Conservation (phyloP, 306 rosid genomes). For the Casuarina cunninghamiana region DNA sequence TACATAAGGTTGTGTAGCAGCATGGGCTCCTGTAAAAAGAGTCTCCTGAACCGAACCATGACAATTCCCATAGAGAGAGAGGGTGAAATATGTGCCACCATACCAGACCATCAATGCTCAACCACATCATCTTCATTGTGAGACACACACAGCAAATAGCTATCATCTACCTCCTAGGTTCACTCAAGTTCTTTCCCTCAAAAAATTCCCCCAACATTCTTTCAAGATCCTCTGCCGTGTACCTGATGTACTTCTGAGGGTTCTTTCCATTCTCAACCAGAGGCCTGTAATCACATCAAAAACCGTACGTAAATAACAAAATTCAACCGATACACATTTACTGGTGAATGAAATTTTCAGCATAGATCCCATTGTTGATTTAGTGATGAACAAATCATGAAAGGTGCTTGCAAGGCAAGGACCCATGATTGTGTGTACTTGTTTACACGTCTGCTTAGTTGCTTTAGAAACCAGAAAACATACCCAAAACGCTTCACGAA, state of each 20-base stretch:
- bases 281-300: constrained; percentile 47
- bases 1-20: not conserved
- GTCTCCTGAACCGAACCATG: not conserved
- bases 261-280: constrained; percentile 84
- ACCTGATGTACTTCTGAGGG: constrained; percentile 83
- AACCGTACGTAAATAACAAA: constrained; percentile 19
- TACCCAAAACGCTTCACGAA: constrained; percentile 86
- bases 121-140: not conserved
- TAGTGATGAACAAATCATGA: not conserved
- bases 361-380: not conserved
- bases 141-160: not conserved
- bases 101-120: not conserved
- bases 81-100: not conserved
- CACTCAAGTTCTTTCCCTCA: constrained; percentile 81
- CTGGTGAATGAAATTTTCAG: not conserved
- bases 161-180: constrained; percentile 53
- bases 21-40: not conserved
- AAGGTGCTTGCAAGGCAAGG: not conserved
- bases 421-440: not conserved
- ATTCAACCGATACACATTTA: not conserved
- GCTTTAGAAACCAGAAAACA: constrained; percentile 27
- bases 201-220: constrained; percentile 93
- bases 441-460: not conserved
- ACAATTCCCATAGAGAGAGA: not conserved
- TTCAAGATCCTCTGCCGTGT: constrained; percentile 84